Conservation (phyloP, 2,329 filamentous ascomycete species). For the Fusarium sp. region DNA sequence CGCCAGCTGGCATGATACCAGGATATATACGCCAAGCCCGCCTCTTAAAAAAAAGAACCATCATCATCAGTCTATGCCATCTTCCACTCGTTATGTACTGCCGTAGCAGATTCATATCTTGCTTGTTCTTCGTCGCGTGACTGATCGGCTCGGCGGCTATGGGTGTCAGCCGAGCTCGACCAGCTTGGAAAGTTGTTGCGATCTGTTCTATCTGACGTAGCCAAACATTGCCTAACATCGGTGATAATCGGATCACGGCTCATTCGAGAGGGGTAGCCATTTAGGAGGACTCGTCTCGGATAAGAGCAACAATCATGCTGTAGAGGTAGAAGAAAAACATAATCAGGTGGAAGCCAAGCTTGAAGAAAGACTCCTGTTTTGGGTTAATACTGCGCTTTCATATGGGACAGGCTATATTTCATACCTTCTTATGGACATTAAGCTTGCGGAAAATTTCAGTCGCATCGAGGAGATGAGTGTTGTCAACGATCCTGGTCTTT, state of each 20-base stretch:
- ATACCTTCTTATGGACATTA: conserved; percentile 98
- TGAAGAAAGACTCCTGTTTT: conserved; percentile 93
- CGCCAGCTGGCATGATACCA: conserved; percentile 50
- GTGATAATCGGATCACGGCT: conserved; percentile 29
- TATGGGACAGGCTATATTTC: neutral
- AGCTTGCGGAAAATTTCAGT: conserved; percentile 99
- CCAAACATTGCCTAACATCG: conserved; percentile 19
- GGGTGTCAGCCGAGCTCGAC: conserved; percentile 33
- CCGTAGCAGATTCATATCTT: conserved; percentile 39
- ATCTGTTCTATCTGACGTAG: conserved; percentile 21
- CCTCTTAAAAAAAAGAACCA: conserved; percentile 44
- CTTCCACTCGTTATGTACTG: conserved; percentile 48
- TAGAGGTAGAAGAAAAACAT: conserved; percentile 99
- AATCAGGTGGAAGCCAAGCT: conserved; percentile 97
- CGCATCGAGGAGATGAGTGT: conserved; percentile 95
- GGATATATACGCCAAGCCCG: conserved; percentile 49
- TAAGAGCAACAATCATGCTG: conserved; percentile 97
- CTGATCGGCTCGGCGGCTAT: conserved; percentile 36
- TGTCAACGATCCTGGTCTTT: conserved; percentile 84
- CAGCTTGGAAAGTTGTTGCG: conserved; percentile 22
- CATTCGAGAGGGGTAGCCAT: conserved; percentile 21
- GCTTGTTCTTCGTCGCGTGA: conserved; percentile 32
- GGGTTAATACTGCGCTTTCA: conserved; percentile 38
- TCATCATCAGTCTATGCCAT: conserved; percentile 46
- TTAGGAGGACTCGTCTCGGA: conserved; percentile 93